Evolutionary conservation across 2,329 filamentous ascomycete species (phyloP), one percentile per base, ranked within the genome.

Genomic region (Diaporthe nobilis): DNA sequence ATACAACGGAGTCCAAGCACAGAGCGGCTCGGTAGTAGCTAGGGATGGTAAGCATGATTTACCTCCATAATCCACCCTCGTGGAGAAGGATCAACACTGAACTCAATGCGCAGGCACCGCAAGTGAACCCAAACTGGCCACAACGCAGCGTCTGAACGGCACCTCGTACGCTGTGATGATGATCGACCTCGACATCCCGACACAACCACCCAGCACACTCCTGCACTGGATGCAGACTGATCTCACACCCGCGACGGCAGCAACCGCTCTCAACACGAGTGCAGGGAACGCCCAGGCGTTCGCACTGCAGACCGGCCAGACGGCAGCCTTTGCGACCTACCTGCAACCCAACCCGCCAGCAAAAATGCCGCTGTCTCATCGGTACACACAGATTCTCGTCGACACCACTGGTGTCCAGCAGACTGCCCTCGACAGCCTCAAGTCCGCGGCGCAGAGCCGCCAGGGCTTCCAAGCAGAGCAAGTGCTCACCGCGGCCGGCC

Each of bases 161-260:
- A 82, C 82, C 70, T 85, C 84, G 5, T 87, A 84, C 77, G 83
- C 84, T 20, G 80, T 86, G 44, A 72, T 86, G 75, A 86, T 86
- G 85, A 81, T 87, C 63, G 85, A 86, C 75, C 82, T 89, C 8
- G 88, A 88, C 78, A 90, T 85, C 82, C 88, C 85, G 61, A 86
- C 85, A 4, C 79, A 83, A 1, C 68, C 79, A 61, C 86, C 85
- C 13, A 80, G 78, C 73, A 86, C 85, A 17, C 79, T 86, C 31
- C 82, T 87, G 55, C 85, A 86, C 81, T 87, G 85, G 85, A 79
- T 86, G 81, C 85, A 87, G 80, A 85, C 81, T 1, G 83, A 81
- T n/a, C 80, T 87, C 28, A 80, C 78, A 31, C 81, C 82, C 15
- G 77, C 82, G 10, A 78, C 79, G 34, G 73, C 73, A 10, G 63